Conservation (phyloP, 208 protist species). For the Porcisia deanei region DNA sequence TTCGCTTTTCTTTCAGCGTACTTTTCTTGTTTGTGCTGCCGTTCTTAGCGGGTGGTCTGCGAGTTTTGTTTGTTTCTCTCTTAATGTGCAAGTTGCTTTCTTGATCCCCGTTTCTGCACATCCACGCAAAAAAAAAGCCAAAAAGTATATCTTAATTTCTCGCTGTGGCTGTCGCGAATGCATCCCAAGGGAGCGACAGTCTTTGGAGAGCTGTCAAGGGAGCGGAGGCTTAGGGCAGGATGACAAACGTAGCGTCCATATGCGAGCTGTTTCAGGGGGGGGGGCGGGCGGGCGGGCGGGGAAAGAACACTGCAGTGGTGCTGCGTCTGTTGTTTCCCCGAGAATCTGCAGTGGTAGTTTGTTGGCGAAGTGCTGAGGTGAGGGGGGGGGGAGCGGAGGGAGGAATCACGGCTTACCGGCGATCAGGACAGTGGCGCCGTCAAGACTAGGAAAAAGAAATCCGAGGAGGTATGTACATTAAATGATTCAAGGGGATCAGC, state of each 20-base stretch:
- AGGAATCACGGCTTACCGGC: neutral
- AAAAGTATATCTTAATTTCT: neutral
- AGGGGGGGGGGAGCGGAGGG: neutral
- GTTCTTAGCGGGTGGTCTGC: neutral
- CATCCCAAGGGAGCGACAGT: neutral
- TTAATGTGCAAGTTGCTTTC: neutral
- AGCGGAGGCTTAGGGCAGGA: neutral
- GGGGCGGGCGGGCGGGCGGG: neutral
- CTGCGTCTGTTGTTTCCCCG: neutral
- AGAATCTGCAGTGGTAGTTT: neutral
- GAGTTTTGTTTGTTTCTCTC: neutral
- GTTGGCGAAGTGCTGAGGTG: neutral
- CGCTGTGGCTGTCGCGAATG: neutral
- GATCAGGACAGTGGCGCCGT: slow-evolving; percentile 3
- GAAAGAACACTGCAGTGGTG: neutral
- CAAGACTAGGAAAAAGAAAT: neutral
- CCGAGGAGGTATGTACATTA: neutral
- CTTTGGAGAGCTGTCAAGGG: neutral
- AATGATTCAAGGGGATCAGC: neutral
- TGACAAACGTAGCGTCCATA: neutral
- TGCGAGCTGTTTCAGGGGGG: neutral
- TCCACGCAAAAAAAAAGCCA: neutral
- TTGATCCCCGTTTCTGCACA: neutral
- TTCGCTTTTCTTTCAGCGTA: neutral
- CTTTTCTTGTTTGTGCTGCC: neutral